Conservation (phyloP, 2,329 filamentous ascomycete species). For the Claviceps paspali region DNA sequence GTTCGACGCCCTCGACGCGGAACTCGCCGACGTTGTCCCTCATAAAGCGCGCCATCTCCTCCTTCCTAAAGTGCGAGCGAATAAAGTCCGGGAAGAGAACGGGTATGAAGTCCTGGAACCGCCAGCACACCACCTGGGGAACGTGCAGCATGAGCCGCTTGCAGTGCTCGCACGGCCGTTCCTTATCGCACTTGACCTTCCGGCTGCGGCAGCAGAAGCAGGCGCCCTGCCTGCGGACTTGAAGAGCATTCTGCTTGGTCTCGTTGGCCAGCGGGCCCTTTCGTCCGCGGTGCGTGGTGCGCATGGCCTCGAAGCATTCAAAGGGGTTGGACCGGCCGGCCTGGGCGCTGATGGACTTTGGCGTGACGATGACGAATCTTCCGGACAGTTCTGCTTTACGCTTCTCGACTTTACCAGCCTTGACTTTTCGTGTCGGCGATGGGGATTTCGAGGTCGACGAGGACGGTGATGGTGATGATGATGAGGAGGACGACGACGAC, state of each 20-base stretch:
- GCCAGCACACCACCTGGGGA: slow-evolving; percentile 43
- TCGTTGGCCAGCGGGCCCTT: slow-evolving; percentile 39
- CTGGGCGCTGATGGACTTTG: slow-evolving; percentile 35
- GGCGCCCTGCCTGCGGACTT: slow-evolving; percentile 37
- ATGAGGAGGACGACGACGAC: background rate
- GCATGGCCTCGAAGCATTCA: slow-evolving; percentile 38
- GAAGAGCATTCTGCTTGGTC: slow-evolving; percentile 38
- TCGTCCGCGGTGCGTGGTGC: slow-evolving; percentile 36
- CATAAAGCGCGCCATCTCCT: slow-evolving; percentile 33
- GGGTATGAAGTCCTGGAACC: slow-evolving; percentile 38
- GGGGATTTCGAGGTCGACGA: slow-evolving; percentile 12
- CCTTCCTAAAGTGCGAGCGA: slow-evolving; percentile 33
- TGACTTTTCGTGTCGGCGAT: slow-evolving; percentile 26
- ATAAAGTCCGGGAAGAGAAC: slow-evolving; percentile 38
- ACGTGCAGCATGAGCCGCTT: slow-evolving; percentile 33
- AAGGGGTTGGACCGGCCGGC: slow-evolving; percentile 35
- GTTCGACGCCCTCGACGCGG: slow-evolving; percentile 22
- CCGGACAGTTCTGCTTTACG: slow-evolving; percentile 15
- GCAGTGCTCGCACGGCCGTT: slow-evolving; percentile 41
- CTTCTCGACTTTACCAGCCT: slow-evolving; percentile 21
- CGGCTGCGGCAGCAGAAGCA: slow-evolving; percentile 45
- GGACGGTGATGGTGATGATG: background rate
- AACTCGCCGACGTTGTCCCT: slow-evolving; percentile 33
- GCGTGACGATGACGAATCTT: slow-evolving; percentile 41
- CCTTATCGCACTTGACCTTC: slow-evolving; percentile 42